Evolutionary conservation across 2,329 filamentous ascomycete species (phyloP), one percentile per base, ranked within the genome.

Genomic region (Talaromyces albobiverticillius): DNA sequence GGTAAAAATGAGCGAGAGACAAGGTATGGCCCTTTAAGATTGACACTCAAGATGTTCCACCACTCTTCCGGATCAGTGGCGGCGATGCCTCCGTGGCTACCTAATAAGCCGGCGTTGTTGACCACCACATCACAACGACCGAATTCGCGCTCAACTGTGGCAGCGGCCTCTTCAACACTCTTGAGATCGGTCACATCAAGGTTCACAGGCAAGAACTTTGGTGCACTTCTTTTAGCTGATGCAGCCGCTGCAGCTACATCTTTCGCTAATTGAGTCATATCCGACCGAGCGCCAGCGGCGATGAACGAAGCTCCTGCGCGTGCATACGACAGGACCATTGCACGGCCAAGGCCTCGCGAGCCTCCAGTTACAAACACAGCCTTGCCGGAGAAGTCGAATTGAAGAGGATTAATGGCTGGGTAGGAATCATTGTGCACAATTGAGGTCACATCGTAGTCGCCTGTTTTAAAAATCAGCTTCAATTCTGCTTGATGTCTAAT

Each of bases 341-440:
- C 74, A 4, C 71, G 71, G 7, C 83, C 82, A 32, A 83, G 76
- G 3, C 82, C 81, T 42, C 76, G 77, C 3, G 77, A 79, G 0
- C 77, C 81, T 9, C 82, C 83, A 1, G 76, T 82, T 48, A 85
- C 76, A 54, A 86, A 73, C 46, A 80, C 68, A 5, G 68, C 63
- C 58, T 75, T 75, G 31, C 71, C 71, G 14, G 62, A 51, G 32
- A 78, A 72, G 58, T 77, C 60, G 36, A 66, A 62, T 25, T 72
- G 69, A 6, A 11, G 43, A 61, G 67, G 50, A n/a, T 76, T 66
- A 61, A 85, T 84, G 55, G 68, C 71, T 0, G 76, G 72, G 63
- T 85, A 85, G 3, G 79, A 83, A 59, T 82, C 76, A 51, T 69
- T 66, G 63, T 77, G 76, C 10, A 69, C 56, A 6, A 61, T 52